Evolutionary conservation across 2,329 filamentous ascomycete species (phyloP).

Genomic region (Penicillium sp.): DNA sequence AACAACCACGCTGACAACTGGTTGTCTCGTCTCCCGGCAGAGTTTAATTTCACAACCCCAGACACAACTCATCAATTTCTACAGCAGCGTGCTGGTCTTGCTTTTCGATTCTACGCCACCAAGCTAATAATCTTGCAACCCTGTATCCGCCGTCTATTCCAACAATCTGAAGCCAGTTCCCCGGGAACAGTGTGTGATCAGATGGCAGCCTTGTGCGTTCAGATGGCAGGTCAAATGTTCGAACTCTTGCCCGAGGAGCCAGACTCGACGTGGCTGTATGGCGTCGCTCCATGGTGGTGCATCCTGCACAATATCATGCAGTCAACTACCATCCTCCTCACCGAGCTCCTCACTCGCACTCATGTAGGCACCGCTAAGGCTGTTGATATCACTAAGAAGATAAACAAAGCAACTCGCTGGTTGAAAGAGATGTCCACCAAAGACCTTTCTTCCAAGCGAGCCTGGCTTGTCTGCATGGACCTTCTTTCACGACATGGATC

Average conservation of each 20-base stretch:
- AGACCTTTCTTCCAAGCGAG: slow-evolving; percentile 34
- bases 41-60: slow-evolving; percentile 35
- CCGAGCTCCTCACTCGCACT: slow-evolving; percentile 36
- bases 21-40: slow-evolving; percentile 38
- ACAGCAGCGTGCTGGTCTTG: slow-evolving; percentile 37
- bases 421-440: slow-evolving; percentile 36
- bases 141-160: slow-evolving; percentile 41
- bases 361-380: slow-evolving; percentile 32
- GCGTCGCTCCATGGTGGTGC: slow-evolving; percentile 41
- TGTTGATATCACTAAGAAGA: slow-evolving; percentile 24
- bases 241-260: slow-evolving; percentile 36
- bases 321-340: slow-evolving; percentile 38
- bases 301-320: slow-evolving; percentile 44
- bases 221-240: slow-evolving; percentile 34
- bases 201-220: slow-evolving; percentile 39
- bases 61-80: slow-evolving; percentile 29
- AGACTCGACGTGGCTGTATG: slow-evolving; percentile 31
- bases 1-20: slow-evolving; percentile 39
- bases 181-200: slow-evolving; percentile 32
- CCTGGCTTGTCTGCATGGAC: slow-evolving; percentile 33
- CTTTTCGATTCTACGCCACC: slow-evolving; percentile 44
- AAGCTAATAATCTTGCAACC: slow-evolving; percentile 45
- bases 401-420: slow-evolving; percentile 39
- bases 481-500: slow-evolving; percentile 24
- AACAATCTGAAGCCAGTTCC: slow-evolving; percentile 26